Base-by-base conservation (phyloP, 495 filamentous ascomycete genomes). In the Penicillium arizonense region DNA sequence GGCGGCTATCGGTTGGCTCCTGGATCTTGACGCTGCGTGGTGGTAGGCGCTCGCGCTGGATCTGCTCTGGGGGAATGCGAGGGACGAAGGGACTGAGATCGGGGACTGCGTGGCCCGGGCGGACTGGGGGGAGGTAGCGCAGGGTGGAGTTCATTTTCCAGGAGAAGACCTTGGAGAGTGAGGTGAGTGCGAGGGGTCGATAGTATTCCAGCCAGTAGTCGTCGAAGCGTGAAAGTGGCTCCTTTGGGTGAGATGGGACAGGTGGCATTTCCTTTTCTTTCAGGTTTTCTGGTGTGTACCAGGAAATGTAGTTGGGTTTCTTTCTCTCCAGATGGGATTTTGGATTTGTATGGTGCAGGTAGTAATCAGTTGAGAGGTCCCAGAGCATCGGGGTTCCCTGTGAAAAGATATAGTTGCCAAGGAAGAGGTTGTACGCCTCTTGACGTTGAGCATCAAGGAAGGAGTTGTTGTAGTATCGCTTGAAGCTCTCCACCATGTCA, bases 191-290 rank as follows among this genome's bases (percentile, higher is more conserved):
- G 12, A 87, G 78, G 1, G 94, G 95, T 8, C 91, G 85, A 67
- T 98, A 98, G 64, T 96, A 97, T 58, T 97, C 94, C n/a, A 93
- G 77, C 95, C 95, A 98, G 68, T 95, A 97, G 62, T 97, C 93
- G 59, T 98, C 94, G 54, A 89, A 90, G 42, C 80, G 84, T 4
- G 79, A 77, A 13, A 93, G 70, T 3, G 83, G 76, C 33, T 85
- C 85, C 32, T 72, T 72, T 3, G 71, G 69, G 28, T 71, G 61
- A 18, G 73, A 54, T 39, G 73, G 75, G n/a, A 79, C 76, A 26
- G 75, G 70, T 5, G 82, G 82, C 20, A 89, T 61, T 21, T 78
- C 77, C 57, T 79, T 70, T 23, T 79, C 69, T 45, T 87, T 77
- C 5, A 98, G 79, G 63, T 86, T 74, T 38, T 83, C 78, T 0